Evolutionary conservation across 169 alveolate genomes (phyloP).

Genomic region (Eimeria mitis): DNA sequence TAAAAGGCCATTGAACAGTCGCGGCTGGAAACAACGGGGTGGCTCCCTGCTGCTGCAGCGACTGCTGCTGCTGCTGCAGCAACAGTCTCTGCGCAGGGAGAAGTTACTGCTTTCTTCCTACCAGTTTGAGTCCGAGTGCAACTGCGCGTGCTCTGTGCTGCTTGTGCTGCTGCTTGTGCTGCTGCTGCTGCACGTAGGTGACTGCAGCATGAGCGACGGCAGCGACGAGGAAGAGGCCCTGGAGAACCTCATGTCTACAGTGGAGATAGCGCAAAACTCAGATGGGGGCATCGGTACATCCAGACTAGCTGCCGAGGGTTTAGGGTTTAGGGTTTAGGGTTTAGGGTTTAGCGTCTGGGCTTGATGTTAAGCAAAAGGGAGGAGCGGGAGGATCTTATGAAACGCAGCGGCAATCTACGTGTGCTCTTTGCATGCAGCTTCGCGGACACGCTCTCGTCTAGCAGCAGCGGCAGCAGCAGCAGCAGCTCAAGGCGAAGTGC

Average conservation of each 20-base stretch:
- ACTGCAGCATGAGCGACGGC: constrained; percentile 32
- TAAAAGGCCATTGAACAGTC: too few species aligned
- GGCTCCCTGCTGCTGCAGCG: too few species aligned
- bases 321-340: constrained; percentile 28
- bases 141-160: too few species aligned
- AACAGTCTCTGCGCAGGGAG: too few species aligned
- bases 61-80: too few species aligned
- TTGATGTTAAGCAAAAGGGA: background rate
- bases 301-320: background rate
- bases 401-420: background rate
- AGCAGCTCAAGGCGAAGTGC: background rate
- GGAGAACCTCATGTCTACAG: background rate
- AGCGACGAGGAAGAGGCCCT: constrained; percentile 29
- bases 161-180: background rate
- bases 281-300: constrained; percentile 28
- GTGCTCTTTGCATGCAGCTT: constrained; percentile 44
- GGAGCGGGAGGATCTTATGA: too few species aligned
- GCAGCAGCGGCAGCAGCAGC: constrained; percentile 27
- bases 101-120: too few species aligned
- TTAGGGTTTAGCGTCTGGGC: constrained; percentile 25
- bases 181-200: background rate
- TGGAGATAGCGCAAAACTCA: background rate
- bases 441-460: constrained; percentile 48
- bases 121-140: too few species aligned
- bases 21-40: background rate